Evolutionary conservation across 495 filamentous ascomycete genomes (phyloP), one percentile per base, ranked within the genome.

Genomic region (Parathielavia hyrcaniae): DNA sequence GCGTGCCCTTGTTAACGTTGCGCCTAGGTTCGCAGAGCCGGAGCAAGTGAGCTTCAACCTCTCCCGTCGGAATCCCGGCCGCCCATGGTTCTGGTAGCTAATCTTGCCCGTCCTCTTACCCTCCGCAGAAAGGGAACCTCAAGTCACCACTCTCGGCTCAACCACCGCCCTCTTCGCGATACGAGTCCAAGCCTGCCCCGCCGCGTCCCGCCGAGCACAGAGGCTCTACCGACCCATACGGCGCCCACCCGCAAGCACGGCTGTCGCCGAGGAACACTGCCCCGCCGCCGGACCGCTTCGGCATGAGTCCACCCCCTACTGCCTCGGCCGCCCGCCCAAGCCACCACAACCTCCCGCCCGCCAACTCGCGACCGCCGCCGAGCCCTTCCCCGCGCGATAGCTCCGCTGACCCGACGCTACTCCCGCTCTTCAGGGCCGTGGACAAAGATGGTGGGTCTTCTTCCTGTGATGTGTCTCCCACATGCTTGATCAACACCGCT

Each of bases 341-440:
- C 70, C 32, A 76, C 61, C 74, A 73, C 19, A 73, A 78, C 70
- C 70, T 83, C 58, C 74, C 81, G 57, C 71, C 86, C 50, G 52
- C 79, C 38, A 59, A 61, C n/a, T 83, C 83, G n/a, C 73, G 81
- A 36, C 86, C 83, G 2, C 85, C 87, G 2, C 80, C 83, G 19
- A 83, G 84, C 19, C 81, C 84, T 7, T 81, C 81, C 19, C 84
- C 86, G 12, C 62, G 65, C 47, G 82, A 86, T 16, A 71, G 79
- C 50, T 78, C 82, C 20, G 81, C 79, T 0, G 89, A 92, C 64
- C 85, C 86, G 35, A 81, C 83, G 1, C 79, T 98, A 10, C 85
- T 88, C 63, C 89, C 88, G 0, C 77, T 97, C 19, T 98, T 98
- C 78, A 83, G 87, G 53, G 89, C 90, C 0, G 93, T 96, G 14